A percentile compares a stretch with the other conserved stretches of the same genome.
Conservation (phyloP, 257 asterid genomes). For the Echium plantagineum region DNA sequence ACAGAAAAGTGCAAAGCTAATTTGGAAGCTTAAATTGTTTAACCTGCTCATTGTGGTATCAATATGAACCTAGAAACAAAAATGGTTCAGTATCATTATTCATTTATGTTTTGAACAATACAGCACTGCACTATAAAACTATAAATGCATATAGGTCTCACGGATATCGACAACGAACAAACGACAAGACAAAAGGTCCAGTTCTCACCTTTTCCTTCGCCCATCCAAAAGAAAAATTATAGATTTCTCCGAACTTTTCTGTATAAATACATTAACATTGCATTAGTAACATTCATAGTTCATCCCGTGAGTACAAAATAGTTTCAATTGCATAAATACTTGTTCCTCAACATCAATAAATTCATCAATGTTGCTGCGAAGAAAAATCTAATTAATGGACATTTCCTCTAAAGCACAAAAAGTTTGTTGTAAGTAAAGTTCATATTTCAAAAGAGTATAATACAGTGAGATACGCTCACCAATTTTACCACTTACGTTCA, state of each 20-base stretch:
- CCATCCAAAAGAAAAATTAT: constrained; percentile 96
- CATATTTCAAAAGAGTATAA: too few relatives aligned
- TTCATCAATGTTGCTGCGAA: too few relatives aligned
- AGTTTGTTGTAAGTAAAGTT: neutral
- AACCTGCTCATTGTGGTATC: too few relatives aligned
- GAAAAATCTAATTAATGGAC: too few relatives aligned
- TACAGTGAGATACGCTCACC: neutral
- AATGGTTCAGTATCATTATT: neutral
- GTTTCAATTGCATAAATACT: neutral
- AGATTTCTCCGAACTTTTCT: constrained; percentile 88
- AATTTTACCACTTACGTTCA: constrained; percentile 57
- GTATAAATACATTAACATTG: constrained; percentile 16
- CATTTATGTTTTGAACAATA: neutral
- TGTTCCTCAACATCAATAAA: neutral
- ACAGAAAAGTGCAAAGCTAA: too few relatives aligned
- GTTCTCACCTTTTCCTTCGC: constrained; percentile 86
- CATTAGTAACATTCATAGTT: neutral
- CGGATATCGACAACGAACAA: neutral
- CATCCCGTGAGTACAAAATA: neutral
- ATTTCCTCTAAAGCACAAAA: neutral
- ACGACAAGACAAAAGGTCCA: neutral
- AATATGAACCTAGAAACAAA: too few relatives aligned
- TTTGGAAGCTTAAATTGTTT: too few relatives aligned
- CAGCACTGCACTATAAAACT: neutral
- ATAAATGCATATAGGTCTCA: too few relatives aligned